Conservation (phyloP, 768 basidiomycete species). For the Asterophora parasitica region DNA sequence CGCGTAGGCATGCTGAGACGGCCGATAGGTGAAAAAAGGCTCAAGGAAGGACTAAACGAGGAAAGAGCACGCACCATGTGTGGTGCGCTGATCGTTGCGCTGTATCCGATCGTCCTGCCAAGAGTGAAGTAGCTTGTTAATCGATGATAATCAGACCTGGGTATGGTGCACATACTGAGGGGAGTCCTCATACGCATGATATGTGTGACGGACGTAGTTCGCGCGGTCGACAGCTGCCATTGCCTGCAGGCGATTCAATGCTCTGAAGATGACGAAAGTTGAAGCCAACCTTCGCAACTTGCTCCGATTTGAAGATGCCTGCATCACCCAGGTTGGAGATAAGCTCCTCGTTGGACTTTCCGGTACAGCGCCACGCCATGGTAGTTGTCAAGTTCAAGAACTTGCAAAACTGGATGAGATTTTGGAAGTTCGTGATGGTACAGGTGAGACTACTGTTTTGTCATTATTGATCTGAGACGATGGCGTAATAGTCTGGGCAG, state of each 20-base stretch:
- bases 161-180: slow-evolving; percentile 52
- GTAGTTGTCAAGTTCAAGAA: slow-evolving; percentile 14
- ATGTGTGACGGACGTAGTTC: slow-evolving; percentile 51
- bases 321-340: slow-evolving; percentile 57
- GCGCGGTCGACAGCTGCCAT: slow-evolving; percentile 68
- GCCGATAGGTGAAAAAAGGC: too few relatives aligned
- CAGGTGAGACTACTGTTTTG: neutral
- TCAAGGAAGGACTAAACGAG: neutral
- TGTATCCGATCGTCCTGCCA: slow-evolving; percentile 65
- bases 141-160: neutral
- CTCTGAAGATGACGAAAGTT: neutral
- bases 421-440: neutral
- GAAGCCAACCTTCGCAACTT: slow-evolving; percentile 48
- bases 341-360: slow-evolving; percentile 66
- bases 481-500: neutral
- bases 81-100: slow-evolving; percentile 93
- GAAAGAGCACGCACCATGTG: slow-evolving; percentile 69
- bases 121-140: too few relatives aligned
- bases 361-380: slow-evolving; percentile 85
- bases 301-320: slow-evolving; percentile 52
- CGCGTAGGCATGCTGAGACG: slow-evolving; percentile 78
- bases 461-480: neutral
- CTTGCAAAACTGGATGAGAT: neutral
- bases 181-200: slow-evolving; percentile 70
- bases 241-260: slow-evolving; percentile 37